Evolutionary conservation across 73 alveolate genomes (phyloP).

Genomic region (Paramecium tetraurelia): DNA sequence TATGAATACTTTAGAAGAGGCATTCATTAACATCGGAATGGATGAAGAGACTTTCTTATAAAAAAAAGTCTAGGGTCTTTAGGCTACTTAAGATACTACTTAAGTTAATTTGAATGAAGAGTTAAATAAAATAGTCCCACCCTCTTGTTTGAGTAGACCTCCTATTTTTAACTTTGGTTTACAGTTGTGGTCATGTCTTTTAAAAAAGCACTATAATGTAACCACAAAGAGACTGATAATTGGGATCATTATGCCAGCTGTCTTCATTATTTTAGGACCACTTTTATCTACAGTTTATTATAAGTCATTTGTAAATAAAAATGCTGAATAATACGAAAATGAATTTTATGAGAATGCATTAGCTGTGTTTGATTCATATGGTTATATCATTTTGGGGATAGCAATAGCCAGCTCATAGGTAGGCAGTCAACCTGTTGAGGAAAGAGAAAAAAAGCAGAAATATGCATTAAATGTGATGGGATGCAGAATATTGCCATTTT

Average conservation of each 20-base stretch:
- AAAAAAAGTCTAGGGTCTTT: not conserved
- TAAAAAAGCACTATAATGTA: constrained; percentile 21
- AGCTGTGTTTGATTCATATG: not conserved
- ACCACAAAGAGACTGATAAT: not conserved
- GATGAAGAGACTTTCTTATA: constrained; percentile 12
- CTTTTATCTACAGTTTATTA: not conserved
- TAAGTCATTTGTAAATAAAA: not conserved
- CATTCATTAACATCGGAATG: constrained; percentile 55
- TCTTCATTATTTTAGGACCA: constrained; percentile 2
- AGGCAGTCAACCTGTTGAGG: not conserved
- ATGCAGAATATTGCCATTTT: constrained; percentile 53
- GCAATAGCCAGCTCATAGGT: not conserved
- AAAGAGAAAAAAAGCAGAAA: constrained; percentile 36
- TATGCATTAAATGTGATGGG: constrained; percentile 62
- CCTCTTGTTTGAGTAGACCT: constrained; percentile 36
- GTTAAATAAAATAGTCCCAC: constrained; percentile 34
- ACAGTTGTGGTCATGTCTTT: constrained; percentile 31
- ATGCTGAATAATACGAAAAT: not conserved
- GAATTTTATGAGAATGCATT: not conserved
- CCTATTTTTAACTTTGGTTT: not conserved
- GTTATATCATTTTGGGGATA: not conserved
- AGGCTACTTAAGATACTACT: not conserved
- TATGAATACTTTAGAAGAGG: constrained; percentile 59
- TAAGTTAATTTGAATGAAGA: constrained; percentile 20
- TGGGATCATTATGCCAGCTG: not conserved